Conservation (phyloP, 176 grass and related monocot species). For the Triticum turgidum region DNA sequence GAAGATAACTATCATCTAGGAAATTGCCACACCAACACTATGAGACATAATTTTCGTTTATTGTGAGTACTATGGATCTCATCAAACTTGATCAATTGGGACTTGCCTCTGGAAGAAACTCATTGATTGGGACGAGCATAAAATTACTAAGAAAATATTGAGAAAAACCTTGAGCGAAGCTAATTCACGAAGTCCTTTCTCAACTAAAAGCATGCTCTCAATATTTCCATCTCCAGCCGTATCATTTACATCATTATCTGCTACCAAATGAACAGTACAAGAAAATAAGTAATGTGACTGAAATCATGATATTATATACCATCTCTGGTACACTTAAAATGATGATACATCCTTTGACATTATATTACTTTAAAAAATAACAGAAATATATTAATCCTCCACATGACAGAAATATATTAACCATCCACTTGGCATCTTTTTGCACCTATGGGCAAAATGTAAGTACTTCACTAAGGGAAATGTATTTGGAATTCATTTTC, state of each 20-base stretch:
- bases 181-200: slow-evolving; percentile 98
- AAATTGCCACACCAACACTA: slow-evolving; percentile 13
- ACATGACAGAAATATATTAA: background rate
- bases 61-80: background rate
- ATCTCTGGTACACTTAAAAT: slow-evolving; percentile 22
- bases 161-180: slow-evolving; percentile 82
- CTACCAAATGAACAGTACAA: slow-evolving; percentile 34
- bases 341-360: background rate
- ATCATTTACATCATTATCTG: slow-evolving; percentile 69
- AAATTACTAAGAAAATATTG: slow-evolving; percentile 19
- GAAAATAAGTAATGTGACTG: slow-evolving; percentile 15
- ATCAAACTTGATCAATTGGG: slow-evolving; percentile 6
- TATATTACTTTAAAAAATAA: slow-evolving; percentile 9
- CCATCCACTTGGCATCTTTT: slow-evolving; percentile 2
- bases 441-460: background rate
- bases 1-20: slow-evolving; percentile 5
- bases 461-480: background rate
- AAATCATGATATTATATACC: slow-evolving; percentile 16
- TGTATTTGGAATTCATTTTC: background rate
- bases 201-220: slow-evolving; percentile 84
- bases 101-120: slow-evolving; percentile 24
- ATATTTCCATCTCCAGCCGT: slow-evolving; percentile 68
- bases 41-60: background rate
- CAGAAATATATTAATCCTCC: background rate
- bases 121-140: slow-evolving; percentile 6